Conservation (phyloP, 495 filamentous ascomycete genomes). For the Talaromyces adpressus region DNA sequence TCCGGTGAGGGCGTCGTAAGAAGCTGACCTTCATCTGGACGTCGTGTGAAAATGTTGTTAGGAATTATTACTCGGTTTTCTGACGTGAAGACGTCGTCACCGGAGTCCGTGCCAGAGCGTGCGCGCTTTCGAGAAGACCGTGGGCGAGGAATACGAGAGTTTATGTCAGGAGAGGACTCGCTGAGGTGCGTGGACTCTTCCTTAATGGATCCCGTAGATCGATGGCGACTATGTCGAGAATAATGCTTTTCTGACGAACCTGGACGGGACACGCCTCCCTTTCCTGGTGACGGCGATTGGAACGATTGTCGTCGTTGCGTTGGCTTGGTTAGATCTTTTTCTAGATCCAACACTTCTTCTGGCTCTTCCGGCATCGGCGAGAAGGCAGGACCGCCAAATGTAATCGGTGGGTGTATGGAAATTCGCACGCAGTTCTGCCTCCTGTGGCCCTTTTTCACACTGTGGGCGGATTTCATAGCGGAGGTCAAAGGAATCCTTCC, state of each 20-base stretch:
- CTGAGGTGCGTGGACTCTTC: conserved; percentile 10
- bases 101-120: conserved; percentile 11
- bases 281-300: background rate
- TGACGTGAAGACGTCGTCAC: conserved; percentile 9
- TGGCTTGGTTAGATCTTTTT: conserved; percentile 8
- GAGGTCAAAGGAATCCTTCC: conserved; percentile 23
- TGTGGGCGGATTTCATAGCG: conserved; percentile 30
- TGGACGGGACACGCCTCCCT: background rate
- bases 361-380: conserved; percentile 32
- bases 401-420: conserved; percentile 37
- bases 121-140: conserved; percentile 22
- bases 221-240: conserved; percentile 4
- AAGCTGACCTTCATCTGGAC: conserved; percentile 11
- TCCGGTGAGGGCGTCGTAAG: conserved; percentile 32
- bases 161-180: conserved; percentile 14
- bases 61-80: conserved; percentile 7
- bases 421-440: conserved; percentile 45
- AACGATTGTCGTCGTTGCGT: background rate
- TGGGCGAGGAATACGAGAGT: conserved; percentile 8
- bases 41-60: conserved; percentile 19
- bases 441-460: conserved; percentile 34
- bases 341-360: conserved; percentile 28
- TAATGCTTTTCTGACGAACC: background rate
- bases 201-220: conserved; percentile 7
- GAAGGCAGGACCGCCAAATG: conserved; percentile 28